phyloP scores from a whole-genome alignment of 352 stramenopile species.

The Globisporangium echinulatum region DNA sequence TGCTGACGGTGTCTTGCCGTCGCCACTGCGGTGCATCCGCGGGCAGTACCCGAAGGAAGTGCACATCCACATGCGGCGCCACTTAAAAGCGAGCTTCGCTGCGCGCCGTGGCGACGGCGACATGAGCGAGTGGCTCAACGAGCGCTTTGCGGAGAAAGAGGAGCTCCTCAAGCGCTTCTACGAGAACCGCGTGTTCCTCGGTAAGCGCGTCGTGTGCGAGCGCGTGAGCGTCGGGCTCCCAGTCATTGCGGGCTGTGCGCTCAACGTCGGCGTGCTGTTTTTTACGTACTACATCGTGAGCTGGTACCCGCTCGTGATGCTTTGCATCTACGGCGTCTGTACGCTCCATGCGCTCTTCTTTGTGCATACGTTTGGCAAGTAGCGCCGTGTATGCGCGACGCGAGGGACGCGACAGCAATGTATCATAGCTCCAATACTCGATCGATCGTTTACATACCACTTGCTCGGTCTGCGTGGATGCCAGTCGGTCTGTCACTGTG shows the following conservation, averaged over 20 bases:
- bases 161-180: slow-evolving; percentile 63
- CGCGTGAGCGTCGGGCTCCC: slow-evolving; percentile 21
- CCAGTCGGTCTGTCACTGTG: neutral
- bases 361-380: slow-evolving; percentile 43
- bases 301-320: slow-evolving; percentile 21
- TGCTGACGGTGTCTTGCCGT: slow-evolving; percentile 54
- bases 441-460: too few relatives aligned
- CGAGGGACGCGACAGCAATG: neutral
- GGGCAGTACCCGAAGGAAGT: slow-evolving; percentile 68
- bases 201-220: slow-evolving; percentile 26
- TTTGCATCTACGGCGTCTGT: slow-evolving; percentile 28
- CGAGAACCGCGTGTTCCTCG: slow-evolving; percentile 37
- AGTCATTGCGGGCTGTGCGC: slow-evolving; percentile 17
- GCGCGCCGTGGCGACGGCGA: slow-evolving; percentile 30
- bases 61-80: slow-evolving; percentile 64
- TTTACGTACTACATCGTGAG: slow-evolving; percentile 25
- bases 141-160: slow-evolving; percentile 69
- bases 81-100: slow-evolving; percentile 35
- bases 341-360: slow-evolving; percentile 40
- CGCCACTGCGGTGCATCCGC: slow-evolving; percentile 50
- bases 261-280: slow-evolving; percentile 35
- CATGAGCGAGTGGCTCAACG: slow-evolving; percentile 58
- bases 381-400: slow-evolving; percentile 4
- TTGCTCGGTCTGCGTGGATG: too few relatives aligned
- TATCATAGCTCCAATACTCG: too few relatives aligned